phyloP scores from a whole-genome alignment of 768 basidiomycete species.

The Phanerodontia chrysosporium region DNA sequence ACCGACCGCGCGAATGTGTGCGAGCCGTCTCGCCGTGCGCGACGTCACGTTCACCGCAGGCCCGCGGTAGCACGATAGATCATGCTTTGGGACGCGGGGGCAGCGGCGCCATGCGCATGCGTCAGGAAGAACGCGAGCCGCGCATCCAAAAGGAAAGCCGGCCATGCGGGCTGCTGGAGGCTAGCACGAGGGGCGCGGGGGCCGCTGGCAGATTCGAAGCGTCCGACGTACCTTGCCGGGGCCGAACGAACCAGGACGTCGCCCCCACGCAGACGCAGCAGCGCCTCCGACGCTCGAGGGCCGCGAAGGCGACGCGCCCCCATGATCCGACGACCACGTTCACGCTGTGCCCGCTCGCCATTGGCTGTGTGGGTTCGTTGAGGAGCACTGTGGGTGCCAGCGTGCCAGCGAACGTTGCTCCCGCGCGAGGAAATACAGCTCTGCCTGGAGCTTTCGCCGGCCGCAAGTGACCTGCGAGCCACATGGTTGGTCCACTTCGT shows the following conservation, averaged over 20 bases:
- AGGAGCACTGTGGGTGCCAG: background rate
- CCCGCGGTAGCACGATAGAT: background rate
- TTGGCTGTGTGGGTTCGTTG: background rate
- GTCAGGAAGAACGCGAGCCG: background rate
- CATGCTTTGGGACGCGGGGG: background rate
- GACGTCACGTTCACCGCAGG: background rate
- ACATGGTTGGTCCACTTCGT: background rate
- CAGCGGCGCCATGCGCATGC: conserved; percentile 1
- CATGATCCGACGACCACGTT: background rate
- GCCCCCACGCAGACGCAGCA: background rate
- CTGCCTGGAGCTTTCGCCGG: background rate
- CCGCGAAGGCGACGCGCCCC: background rate
- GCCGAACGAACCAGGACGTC: background rate
- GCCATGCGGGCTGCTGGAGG: background rate
- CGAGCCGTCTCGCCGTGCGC: background rate
- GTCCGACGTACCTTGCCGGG: background rate
- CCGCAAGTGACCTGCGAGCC: conserved; percentile 1
- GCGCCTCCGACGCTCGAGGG: background rate
- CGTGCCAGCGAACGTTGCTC: background rate
- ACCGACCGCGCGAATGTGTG: background rate
- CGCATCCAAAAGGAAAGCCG: background rate
- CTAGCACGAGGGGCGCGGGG: background rate
- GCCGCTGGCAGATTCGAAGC: background rate
- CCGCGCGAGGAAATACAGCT: background rate
- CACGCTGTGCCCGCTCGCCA: background rate